Conservation (phyloP, 2,329 filamentous ascomycete genomes). For the Cladorrhinum sp. region DNA sequence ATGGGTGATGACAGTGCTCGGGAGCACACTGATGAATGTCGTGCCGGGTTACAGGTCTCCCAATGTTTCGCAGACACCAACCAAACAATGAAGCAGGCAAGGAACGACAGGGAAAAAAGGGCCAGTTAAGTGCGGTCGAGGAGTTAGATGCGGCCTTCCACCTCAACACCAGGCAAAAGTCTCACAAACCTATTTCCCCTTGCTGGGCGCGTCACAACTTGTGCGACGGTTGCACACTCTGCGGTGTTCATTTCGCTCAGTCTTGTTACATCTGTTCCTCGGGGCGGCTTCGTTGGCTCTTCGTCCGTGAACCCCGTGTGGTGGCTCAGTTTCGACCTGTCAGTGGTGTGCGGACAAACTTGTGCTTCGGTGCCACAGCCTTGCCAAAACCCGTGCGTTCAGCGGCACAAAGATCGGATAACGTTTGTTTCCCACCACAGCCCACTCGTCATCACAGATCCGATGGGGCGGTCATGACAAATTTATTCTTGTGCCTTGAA, state of each 20-base stretch:
- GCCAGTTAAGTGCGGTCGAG: not conserved
- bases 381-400: not conserved
- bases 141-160: not conserved
- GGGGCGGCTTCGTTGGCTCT: not conserved
- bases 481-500: not conserved
- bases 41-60: not conserved
- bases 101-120: not conserved
- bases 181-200: not conserved
- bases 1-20: not conserved
- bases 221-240: not conserved
- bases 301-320: not conserved
- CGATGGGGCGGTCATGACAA: not conserved
- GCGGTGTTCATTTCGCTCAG: not conserved
- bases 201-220: not conserved
- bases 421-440: not conserved
- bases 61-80: not conserved
- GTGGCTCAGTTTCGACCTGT: constrained; percentile 1
- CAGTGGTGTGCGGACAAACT: not conserved
- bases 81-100: not conserved
- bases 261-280: constrained; percentile 1
- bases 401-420: not conserved
- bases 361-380: not conserved
- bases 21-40: not conserved
- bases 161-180: not conserved
- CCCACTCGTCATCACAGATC: not conserved